phyloP scores from a whole-genome alignment of 106 monocot genomes.

The Dioscorea dumetorum region DNA sequence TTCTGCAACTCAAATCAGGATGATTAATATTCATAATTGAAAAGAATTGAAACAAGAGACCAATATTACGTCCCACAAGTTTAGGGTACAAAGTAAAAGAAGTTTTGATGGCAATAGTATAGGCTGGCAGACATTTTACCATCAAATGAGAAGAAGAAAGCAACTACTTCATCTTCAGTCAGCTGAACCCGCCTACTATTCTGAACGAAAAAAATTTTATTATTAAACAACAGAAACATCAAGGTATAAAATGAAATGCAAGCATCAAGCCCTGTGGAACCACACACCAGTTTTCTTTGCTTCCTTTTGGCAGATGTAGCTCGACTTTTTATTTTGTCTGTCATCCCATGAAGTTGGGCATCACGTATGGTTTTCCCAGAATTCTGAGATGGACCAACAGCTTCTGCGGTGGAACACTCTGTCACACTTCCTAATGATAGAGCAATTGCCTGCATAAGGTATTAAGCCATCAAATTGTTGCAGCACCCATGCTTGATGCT shows the following conservation, averaged over 20 bases:
- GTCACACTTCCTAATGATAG: slow-evolving; percentile 48
- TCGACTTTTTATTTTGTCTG: neutral
- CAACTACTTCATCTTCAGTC: slow-evolving; percentile 71
- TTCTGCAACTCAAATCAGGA: neutral
- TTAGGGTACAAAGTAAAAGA: neutral
- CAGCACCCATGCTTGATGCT: neutral
- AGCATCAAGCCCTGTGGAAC: neutral
- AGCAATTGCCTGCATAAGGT: slow-evolving; percentile 61
- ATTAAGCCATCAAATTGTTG: neutral
- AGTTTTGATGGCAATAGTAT: no score
- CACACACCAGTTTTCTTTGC: slow-evolving; percentile 25
- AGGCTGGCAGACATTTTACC: slow-evolving; percentile 25
- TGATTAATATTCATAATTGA: neutral
- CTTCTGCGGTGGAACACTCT: slow-evolving; percentile 1
- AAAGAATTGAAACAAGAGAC: neutral
- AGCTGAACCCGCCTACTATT: slow-evolving; percentile 41
- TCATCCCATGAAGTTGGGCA: slow-evolving; percentile 6
- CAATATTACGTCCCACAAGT: neutral
- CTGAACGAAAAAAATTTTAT: slow-evolving; percentile 15
- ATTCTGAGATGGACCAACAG: slow-evolving; percentile 4
- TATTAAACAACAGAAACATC: neutral
- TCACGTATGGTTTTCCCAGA: neutral
- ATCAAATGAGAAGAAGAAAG: slow-evolving; percentile 80
- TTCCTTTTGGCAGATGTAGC: slow-evolving; percentile 12
- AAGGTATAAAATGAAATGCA: neutral